These are phyloP conservation scores for Yamadazyma ubonensis DNA, from an alignment of 805 yeast genomes.

Conservation along the genomic window DNA sequence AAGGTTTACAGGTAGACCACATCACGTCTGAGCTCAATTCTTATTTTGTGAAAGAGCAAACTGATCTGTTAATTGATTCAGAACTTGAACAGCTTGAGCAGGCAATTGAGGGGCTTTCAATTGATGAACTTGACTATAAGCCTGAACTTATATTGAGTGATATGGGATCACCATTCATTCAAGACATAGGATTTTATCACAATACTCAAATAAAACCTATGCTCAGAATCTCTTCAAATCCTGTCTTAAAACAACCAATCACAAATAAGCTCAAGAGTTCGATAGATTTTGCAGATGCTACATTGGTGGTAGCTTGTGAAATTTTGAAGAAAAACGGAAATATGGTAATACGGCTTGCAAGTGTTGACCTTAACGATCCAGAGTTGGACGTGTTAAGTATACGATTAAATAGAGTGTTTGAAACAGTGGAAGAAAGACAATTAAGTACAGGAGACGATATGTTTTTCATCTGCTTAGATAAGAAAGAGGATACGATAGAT, in stretches of 20 bases:
- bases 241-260: constrained; percentile 25
- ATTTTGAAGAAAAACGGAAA: constrained; percentile 30
- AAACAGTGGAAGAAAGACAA: constrained; percentile 18
- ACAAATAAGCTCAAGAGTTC: constrained; percentile 27
- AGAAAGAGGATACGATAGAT: constrained; percentile 15
- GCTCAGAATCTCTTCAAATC: constrained; percentile 26
- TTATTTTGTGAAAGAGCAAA: constrained; percentile 29
- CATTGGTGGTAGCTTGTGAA: constrained; percentile 30
- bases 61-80: constrained; percentile 22
- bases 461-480: constrained; percentile 29
- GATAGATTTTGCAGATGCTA: constrained; percentile 42
- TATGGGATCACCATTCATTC: constrained; percentile 32
- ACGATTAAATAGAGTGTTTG: constrained; percentile 27
- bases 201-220: constrained; percentile 38
- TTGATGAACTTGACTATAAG: constrained; percentile 19
- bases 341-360: constrained; percentile 29
- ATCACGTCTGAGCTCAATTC: constrained; percentile 17
- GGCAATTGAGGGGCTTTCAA: not conserved
- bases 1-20: not conserved
- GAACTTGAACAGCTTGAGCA: constrained; percentile 19
- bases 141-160: constrained; percentile 40
- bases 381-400: constrained; percentile 27
- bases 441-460: constrained; percentile 18
- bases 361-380: constrained; percentile 26
- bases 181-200: constrained; percentile 36